These are phyloP conservation scores for Metarhizium album DNA, from an alignment of 2,329 filamentous ascomycete genomes.

Conservation along the genomic window DNA sequence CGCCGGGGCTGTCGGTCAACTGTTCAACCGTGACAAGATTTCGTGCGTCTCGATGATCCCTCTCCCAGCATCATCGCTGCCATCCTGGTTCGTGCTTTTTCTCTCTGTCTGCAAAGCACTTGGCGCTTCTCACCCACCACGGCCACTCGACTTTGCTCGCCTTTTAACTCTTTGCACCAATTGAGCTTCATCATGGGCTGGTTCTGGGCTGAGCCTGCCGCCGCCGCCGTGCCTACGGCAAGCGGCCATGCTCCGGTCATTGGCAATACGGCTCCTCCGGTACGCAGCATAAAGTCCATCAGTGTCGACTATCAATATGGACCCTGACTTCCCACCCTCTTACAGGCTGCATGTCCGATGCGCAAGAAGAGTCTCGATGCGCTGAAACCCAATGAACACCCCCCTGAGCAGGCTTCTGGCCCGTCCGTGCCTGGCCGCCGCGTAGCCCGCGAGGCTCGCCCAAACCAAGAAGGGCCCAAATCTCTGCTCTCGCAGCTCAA, in stretches of 20 bases:
- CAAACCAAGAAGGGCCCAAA: constrained; percentile 23
- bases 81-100: background rate
- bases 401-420: constrained; percentile 10
- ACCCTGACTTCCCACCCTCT: background rate
- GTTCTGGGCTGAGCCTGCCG: constrained; percentile 48
- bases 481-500: constrained; percentile 47
- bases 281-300: constrained; percentile 11
- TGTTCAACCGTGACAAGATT: constrained; percentile 6
- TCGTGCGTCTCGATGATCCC: background rate
- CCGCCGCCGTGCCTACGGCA: constrained; percentile 23
- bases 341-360: constrained; percentile 46
- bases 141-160: background rate
- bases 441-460: constrained; percentile 29
- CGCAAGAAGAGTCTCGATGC: constrained; percentile 42
- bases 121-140: background rate
- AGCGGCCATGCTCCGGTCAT: constrained; percentile 20
- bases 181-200: constrained; percentile 39
- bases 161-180: background rate
- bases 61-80: background rate
- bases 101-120: background rate
- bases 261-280: constrained; percentile 22
- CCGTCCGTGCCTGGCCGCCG: constrained; percentile 31
- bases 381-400: constrained; percentile 24
- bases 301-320: background rate
- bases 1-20: too few species aligned